Evolutionary conservation across 179 eudicot genomes (phyloP).

Genomic region (Nepenthes alata): DNA sequence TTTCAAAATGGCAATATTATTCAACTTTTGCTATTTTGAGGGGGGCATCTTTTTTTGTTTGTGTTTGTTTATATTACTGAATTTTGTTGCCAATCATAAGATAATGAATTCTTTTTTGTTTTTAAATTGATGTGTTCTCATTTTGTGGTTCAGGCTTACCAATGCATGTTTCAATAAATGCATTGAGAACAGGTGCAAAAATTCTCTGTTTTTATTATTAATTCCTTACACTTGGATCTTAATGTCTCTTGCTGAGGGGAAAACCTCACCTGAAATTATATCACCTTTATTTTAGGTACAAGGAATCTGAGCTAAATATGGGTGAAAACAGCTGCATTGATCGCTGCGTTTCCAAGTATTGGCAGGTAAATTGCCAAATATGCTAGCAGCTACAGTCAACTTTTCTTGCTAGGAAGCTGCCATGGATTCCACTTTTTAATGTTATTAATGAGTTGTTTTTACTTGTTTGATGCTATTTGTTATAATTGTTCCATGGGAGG

Average conservation of each 20-base stretch:
- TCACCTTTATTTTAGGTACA: constrained; percentile 43
- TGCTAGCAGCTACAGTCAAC: neutral
- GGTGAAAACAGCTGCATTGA: constrained; percentile 95
- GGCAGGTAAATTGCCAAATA: constrained; percentile 51
- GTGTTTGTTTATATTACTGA: neutral
- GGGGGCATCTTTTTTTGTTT: no score
- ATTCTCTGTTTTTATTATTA: neutral
- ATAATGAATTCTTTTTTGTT: neutral
- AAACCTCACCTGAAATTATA: neutral
- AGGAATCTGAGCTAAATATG: constrained; percentile 83
- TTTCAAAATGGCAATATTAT: no score
- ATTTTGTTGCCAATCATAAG: neutral
- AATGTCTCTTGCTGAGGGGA: neutral
- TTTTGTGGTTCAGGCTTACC: constrained; percentile 61
- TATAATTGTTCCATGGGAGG: neutral
- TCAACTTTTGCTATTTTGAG: no score
- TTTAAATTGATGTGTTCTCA: constrained; percentile 13
- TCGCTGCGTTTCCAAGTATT: constrained; percentile 88
- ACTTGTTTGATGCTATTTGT: neutral
- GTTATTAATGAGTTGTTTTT: neutral
- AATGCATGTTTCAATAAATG: constrained; percentile 81
- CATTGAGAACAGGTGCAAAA: constrained; percentile 51
- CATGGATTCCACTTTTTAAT: neutral
- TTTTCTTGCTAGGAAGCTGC: neutral
- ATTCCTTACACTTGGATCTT: neutral